Evolutionary conservation across 106 monocot genomes (phyloP).

Genomic region (Chionographis japonica): DNA sequence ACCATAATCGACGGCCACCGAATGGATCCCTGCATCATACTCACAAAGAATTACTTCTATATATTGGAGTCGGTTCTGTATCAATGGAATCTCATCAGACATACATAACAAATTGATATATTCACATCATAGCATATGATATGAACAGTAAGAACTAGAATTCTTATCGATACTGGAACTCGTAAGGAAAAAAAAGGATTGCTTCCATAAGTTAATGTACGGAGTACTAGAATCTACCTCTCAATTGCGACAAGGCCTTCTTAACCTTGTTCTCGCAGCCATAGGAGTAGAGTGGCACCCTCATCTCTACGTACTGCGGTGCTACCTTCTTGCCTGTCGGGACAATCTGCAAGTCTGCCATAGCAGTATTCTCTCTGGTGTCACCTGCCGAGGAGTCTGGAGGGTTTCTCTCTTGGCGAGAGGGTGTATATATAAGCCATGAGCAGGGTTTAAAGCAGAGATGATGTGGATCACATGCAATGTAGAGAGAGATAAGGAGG

Average conservation of each 20-base stretch:
- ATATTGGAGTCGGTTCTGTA: no score
- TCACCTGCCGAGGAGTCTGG: background rate
- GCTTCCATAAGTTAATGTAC: no score
- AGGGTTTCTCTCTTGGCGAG: background rate
- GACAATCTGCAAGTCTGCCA: constrained; percentile 68
- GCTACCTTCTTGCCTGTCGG: constrained; percentile 43
- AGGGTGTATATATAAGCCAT: constrained; percentile 2
- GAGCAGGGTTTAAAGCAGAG: background rate
- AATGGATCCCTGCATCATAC: constrained; percentile 69
- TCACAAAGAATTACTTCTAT: background rate
- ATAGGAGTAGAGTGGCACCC: constrained; percentile 84
- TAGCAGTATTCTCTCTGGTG: background rate
- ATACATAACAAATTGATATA: no score
- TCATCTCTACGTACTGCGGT: constrained; percentile 87
- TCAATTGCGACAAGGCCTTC: constrained; percentile 71
- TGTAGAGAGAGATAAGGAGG: background rate
- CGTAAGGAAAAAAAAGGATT: no score
- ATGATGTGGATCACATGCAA: background rate
- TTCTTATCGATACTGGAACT: no score
- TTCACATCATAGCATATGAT: no score
- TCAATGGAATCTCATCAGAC: no score
- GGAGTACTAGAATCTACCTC: constrained; percentile 34
- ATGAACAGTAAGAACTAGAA: no score
- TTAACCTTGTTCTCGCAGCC: constrained; percentile 88
- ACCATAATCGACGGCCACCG: constrained; percentile 62